Conservation (phyloP, 176 grass and related monocot genomes). For the Leersia perrieri region DNA sequence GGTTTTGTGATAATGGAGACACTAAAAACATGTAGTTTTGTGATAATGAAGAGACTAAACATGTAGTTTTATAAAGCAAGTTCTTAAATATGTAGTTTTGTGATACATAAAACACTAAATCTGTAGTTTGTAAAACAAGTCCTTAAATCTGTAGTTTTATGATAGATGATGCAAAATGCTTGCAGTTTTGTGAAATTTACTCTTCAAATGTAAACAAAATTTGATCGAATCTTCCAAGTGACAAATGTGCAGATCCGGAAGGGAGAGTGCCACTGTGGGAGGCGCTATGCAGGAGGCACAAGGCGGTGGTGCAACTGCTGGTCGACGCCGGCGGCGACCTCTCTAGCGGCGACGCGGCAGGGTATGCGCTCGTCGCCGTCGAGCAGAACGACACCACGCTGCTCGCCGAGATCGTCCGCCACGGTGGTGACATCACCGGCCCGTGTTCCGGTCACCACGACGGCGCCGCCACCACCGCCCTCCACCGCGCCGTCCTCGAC, state of each 20-base stretch:
- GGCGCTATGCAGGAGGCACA: constrained; percentile 49
- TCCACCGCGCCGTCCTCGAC: constrained; percentile 62
- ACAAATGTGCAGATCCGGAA: constrained; percentile 49
- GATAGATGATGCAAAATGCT: too few relatives aligned
- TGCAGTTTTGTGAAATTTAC: too few relatives aligned
- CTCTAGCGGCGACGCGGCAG: constrained; percentile 35
- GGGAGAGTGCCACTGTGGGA: constrained; percentile 80
- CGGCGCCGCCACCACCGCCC: constrained; percentile 47
- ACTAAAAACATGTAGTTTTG: too few relatives aligned
- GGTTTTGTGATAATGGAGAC: too few relatives aligned
- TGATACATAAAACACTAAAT: too few relatives aligned
- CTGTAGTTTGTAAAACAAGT: too few relatives aligned
- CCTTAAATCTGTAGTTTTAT: too few relatives aligned
- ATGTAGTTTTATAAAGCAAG: too few relatives aligned
- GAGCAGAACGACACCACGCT: constrained; percentile 46
- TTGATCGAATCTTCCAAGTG: not conserved
- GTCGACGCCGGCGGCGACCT: constrained; percentile 47
- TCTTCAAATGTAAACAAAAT: too few relatives aligned
- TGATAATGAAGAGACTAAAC: too few relatives aligned
- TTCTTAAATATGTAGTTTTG: too few relatives aligned
- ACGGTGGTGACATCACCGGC: constrained; percentile 47
- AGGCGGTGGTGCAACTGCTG: constrained; percentile 40
- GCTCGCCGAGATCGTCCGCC: constrained; percentile 48
- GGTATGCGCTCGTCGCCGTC: constrained; percentile 48
- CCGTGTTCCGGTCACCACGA: too few relatives aligned